Evolutionary conservation across 352 stramenopile species (phyloP).

Genomic region (Phytopythium kandeliae): DNA sequence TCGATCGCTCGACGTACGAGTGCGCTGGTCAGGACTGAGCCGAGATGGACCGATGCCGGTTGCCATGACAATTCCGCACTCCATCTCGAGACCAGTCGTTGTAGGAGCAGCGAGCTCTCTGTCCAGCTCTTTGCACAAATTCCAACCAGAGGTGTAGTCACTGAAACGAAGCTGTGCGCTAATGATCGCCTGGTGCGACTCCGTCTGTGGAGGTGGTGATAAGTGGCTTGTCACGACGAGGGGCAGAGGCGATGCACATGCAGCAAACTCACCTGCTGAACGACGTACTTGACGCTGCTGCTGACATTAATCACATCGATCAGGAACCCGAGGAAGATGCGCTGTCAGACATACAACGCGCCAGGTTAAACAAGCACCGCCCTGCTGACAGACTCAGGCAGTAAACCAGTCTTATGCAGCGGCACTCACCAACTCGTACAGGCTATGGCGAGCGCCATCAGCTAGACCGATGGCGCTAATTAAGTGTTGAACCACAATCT

Average conservation of each 20-base stretch:
- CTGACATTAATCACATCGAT: background rate
- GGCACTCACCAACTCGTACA: conserved; percentile 1
- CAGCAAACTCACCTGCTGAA: conserved; percentile 1
- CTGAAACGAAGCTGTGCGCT: conserved; percentile 27
- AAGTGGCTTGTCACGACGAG: background rate
- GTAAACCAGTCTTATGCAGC: background rate
- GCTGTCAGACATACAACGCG: background rate
- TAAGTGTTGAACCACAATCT: background rate
- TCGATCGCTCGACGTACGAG: conserved; percentile 1
- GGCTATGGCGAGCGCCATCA: background rate
- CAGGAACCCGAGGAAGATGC: background rate
- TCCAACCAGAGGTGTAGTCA: conserved; percentile 44
- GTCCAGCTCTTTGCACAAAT: conserved; percentile 24
- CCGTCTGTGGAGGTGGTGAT: conserved; percentile 6
- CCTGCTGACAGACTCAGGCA: background rate
- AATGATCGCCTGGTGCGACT: conserved; percentile 8
- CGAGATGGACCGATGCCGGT: no score
- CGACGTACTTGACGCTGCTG: background rate
- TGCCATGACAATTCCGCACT: background rate
- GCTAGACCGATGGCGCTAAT: background rate
- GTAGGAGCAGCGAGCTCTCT: conserved; percentile 14
- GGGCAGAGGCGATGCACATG: background rate
- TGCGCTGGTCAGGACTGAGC: background rate
- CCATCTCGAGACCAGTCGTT: conserved; percentile 11
- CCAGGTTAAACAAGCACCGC: background rate